These are phyloP conservation scores for Conticribra weissflogii DNA, from an alignment of 108 stramenopile genomes.

Conservation along the genomic window DNA sequence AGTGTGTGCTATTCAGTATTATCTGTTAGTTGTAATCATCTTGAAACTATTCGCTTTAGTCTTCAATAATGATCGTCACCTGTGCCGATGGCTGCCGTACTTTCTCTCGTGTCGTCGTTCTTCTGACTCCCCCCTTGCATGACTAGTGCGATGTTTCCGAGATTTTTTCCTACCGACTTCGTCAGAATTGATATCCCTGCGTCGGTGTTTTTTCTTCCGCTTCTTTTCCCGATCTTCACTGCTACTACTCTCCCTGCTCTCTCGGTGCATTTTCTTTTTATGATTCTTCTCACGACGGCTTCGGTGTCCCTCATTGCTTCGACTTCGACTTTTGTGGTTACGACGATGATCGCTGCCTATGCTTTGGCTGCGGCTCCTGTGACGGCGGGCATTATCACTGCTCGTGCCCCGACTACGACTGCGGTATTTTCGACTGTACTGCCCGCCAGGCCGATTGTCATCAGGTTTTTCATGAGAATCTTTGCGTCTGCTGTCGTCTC, in stretches of 20 bases:
- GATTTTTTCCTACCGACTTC: constrained; percentile 23
- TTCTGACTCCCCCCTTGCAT: neutral
- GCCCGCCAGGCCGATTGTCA: neutral
- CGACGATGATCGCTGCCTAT: constrained; percentile 1
- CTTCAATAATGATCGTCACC: neutral
- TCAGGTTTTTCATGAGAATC: neutral
- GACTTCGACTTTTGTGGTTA: neutral
- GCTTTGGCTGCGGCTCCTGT: constrained; percentile 10
- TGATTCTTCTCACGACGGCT: constrained; percentile 29
- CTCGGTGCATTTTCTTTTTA: constrained; percentile 20
- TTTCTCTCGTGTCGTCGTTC: neutral
- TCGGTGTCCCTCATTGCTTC: constrained; percentile 12
- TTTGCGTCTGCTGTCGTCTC: neutral
- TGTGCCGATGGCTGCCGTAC: neutral
- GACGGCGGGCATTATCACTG: constrained; percentile 2
- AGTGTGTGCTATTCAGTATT: too few species aligned
- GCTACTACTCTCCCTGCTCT: constrained; percentile 30
- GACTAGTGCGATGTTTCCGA: constrained; percentile 5
- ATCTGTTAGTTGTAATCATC: too few species aligned
- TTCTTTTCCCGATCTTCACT: constrained; percentile 33
- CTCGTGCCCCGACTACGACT: constrained; percentile 20
- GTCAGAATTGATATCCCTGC: constrained; percentile 25
- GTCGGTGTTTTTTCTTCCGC: constrained; percentile 29
- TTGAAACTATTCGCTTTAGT: too few species aligned
- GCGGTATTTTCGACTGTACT: neutral